Evolutionary conservation across 345 rosid species (phyloP).

Genomic region (Lepidium aucheri): DNA sequence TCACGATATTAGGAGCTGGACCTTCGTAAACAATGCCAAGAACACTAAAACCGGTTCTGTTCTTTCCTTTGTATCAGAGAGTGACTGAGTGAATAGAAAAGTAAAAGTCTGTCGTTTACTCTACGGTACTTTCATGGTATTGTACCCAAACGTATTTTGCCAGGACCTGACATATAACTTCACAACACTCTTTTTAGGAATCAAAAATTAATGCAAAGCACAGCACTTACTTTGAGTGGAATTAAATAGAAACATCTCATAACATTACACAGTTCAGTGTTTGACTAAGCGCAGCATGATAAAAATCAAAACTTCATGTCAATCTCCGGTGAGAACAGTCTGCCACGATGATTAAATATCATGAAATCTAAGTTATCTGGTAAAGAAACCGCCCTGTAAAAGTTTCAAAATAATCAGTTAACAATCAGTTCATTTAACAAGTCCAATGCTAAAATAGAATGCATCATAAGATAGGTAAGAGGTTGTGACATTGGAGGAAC

Average conservation of each 20-base stretch:
- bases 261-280: background rate
- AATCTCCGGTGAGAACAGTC: conserved; percentile 34
- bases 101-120: background rate
- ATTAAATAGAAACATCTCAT: background rate
- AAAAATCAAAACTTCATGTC: conserved; percentile 40
- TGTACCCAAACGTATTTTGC: background rate
- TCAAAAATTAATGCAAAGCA: background rate
- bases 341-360: conserved; percentile 83
- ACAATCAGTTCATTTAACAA: conserved; percentile 10
- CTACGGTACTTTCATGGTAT: background rate
- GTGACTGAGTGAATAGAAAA: background rate
- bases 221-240: background rate
- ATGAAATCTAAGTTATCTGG: conserved; percentile 81
- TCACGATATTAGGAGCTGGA: conserved; percentile 10
- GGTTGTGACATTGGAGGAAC: background rate
- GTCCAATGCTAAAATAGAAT: background rate
- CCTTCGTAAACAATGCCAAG: conserved; percentile 1
- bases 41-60: background rate
- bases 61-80: background rate
- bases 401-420: background rate
- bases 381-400: conserved; percentile 66
- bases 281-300: background rate
- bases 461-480: background rate
- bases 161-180: background rate
- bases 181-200: background rate